phyloP scores from a whole-genome alignment of 768 basidiomycete species.

The Pholiota microspora region DNA sequence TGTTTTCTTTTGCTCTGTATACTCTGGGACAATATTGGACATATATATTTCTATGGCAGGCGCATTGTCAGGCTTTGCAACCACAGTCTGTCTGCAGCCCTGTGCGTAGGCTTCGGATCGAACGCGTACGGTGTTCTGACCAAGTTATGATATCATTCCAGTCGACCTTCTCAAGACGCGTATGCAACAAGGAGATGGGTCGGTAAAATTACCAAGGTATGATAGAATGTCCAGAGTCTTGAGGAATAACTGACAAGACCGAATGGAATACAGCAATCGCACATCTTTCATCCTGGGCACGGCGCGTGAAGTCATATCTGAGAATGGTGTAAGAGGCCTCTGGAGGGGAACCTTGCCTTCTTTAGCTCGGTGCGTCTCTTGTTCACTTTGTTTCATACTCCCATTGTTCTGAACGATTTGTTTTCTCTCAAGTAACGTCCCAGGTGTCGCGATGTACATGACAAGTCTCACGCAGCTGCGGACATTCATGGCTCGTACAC shows the following conservation, averaged over 20 bases:
- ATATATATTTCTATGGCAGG: constrained; percentile 38
- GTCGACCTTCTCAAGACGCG: constrained; percentile 94
- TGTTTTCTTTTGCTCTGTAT: constrained; percentile 5
- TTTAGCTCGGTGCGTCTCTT: constrained; percentile 55
- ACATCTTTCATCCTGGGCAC: constrained; percentile 46
- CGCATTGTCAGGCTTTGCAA: constrained; percentile 75
- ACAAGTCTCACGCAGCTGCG: constrained; percentile 82
- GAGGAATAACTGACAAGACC: not conserved
- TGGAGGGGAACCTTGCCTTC: constrained; percentile 91
- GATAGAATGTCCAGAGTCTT: not conserved
- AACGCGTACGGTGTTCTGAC: not conserved
- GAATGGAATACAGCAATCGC: constrained; percentile 21
- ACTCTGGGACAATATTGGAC: not conserved
- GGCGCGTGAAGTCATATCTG: constrained; percentile 53
- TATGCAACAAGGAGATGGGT: constrained; percentile 75
- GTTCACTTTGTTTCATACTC: not conserved
- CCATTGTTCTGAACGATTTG: not conserved
- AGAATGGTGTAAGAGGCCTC: constrained; percentile 67
- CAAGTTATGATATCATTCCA: constrained; percentile 23
- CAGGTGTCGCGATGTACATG: constrained; percentile 92
- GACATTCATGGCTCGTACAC: constrained; percentile 67
- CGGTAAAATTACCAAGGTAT: constrained; percentile 31
- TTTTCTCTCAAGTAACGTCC: constrained; percentile 66
- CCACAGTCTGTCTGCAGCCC: constrained; percentile 74
- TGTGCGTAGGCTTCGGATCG: constrained; percentile 39